Base-by-base conservation (phyloP, 2,329 filamentous ascomycete species). In the Coniella lustricola region DNA sequence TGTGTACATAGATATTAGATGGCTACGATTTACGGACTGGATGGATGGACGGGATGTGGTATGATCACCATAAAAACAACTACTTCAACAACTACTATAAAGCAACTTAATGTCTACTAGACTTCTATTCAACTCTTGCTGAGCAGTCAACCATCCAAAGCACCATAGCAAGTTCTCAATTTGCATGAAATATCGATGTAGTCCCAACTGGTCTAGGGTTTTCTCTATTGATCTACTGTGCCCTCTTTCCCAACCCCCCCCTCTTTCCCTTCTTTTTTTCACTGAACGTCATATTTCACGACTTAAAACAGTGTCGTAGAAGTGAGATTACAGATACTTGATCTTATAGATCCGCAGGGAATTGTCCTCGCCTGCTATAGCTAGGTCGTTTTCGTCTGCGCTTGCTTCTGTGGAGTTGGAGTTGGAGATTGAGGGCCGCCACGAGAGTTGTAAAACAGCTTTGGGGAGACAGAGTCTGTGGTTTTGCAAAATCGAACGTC, bases 401-500 rank as follows among this genome's bases (percentile, higher is more conserved):
- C 39, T 47, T 38, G 43, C 48, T 31, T 47, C 37, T 51, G 48
- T 29, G 5, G 25, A 29, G 25, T 29, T 29, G 25, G 5, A 5
- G 10, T 29, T 29, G 25, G 25, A 29, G n/a, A n/a, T n/a, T 10
- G 13, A 45, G 4, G 84, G 85, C 53, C 81, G 75, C 86, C 86
- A 90, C 7, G 82, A 73, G 32, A 90, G 67, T 60, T 85, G 82
- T 20, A 80, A 74, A 18, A 88, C 75, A 2, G 82, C 67, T 60
- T 77, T 85, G 20, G 83, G 81, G 1, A 85, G 75, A 37, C 72
- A 77, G 43, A 77, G 59, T 7, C 75, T 78, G 52, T 4, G 10
- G n/a, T n/a, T n/a, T n/a, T n/a, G n/a, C n/a, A n/a, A n/a, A n/a
- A n/a, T n/a, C n/a, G n/a, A n/a, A n/a, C n/a, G n/a, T n/a, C n/a